These are phyloP conservation scores for Trichopus zeylanicus DNA, from an alignment of 116 monocot species.

Conservation along the genomic window DNA sequence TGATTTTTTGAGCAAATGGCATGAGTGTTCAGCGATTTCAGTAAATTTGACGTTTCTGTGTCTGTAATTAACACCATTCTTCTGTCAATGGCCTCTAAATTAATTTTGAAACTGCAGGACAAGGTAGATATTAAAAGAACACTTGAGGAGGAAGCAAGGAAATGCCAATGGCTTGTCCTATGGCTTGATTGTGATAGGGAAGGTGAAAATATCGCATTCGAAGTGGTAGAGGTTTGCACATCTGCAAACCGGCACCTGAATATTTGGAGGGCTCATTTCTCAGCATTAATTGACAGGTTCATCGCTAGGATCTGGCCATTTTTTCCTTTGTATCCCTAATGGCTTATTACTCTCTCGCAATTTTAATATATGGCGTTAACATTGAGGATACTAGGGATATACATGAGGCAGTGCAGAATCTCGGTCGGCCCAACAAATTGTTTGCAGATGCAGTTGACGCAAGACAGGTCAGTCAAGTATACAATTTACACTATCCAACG, in stretches of 20 bases:
- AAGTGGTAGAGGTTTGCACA: slow-evolving; percentile 87
- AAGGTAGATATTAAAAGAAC: slow-evolving; percentile 87
- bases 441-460: slow-evolving; percentile 95
- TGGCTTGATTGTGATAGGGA: slow-evolving; percentile 99
- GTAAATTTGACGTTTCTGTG: too few species aligned
- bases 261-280: slow-evolving; percentile 94
- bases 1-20: too few species aligned
- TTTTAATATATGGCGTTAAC: slow-evolving; percentile 3
- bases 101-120: slow-evolving; percentile 40
- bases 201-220: slow-evolving; percentile 97
- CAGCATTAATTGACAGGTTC: slow-evolving; percentile 89
- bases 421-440: slow-evolving; percentile 78
- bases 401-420: slow-evolving; percentile 78
- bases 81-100: background rate
- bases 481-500: background rate
- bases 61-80: too few species aligned
- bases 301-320: background rate
- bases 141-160: slow-evolving; percentile 88
- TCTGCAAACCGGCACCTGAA: slow-evolving; percentile 56
- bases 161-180: slow-evolving; percentile 86
- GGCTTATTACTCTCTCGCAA: background rate
- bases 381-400: slow-evolving; percentile 61
- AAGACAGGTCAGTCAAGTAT: slow-evolving; percentile 55
- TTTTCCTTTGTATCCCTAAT: background rate
- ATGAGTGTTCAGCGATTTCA: too few species aligned